Evolutionary conservation across 495 filamentous ascomycete species (phyloP).

Genomic region (Clavariopsis aquatica): DNA sequence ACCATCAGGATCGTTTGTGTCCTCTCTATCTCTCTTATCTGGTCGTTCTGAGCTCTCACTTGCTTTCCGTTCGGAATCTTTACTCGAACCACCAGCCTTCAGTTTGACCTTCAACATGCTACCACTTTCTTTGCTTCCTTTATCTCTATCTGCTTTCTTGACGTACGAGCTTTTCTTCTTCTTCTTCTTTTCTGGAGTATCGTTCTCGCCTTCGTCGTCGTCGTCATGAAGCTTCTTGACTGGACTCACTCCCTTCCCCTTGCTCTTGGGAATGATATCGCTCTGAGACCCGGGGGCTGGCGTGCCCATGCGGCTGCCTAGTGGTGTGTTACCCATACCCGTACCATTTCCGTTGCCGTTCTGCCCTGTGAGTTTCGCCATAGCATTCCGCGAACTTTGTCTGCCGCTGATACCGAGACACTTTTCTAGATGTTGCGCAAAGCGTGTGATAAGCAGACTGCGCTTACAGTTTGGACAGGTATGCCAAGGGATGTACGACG

Average conservation of each 20-base stretch:
- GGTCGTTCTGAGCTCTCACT: slow-evolving; percentile 20
- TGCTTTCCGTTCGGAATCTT: slow-evolving; percentile 25
- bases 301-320: slow-evolving; percentile 61
- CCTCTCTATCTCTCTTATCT: slow-evolving; percentile 37
- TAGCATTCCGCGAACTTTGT: slow-evolving; percentile 56
- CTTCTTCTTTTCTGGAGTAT: slow-evolving; percentile 55
- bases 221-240: slow-evolving; percentile 31
- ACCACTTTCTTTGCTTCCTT: slow-evolving; percentile 22
- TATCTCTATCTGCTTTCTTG: slow-evolving; percentile 39
- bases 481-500: slow-evolving; percentile 69
- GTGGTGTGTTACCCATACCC: slow-evolving; percentile 53
- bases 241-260: slow-evolving; percentile 45
- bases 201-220: slow-evolving; percentile 50
- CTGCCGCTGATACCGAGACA: slow-evolving; percentile 77
- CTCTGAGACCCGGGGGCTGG: slow-evolving; percentile 53
- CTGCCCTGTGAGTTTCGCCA: slow-evolving; percentile 43
- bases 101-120: slow-evolving; percentile 30
- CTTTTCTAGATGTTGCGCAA: slow-evolving; percentile 75
- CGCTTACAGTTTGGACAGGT: slow-evolving; percentile 66
- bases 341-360: slow-evolving; percentile 38
- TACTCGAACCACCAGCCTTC: slow-evolving; percentile 13
- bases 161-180: slow-evolving; percentile 41
- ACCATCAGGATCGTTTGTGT: slow-evolving; percentile 19
- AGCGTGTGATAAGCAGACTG: slow-evolving; percentile 61
- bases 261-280: slow-evolving; percentile 49